A percentile compares a stretch with the other conserved stretches of the same genome.
Conservation (phyloP, 345 rosid genomes). For the Zanthoxylum bungeanum region DNA sequence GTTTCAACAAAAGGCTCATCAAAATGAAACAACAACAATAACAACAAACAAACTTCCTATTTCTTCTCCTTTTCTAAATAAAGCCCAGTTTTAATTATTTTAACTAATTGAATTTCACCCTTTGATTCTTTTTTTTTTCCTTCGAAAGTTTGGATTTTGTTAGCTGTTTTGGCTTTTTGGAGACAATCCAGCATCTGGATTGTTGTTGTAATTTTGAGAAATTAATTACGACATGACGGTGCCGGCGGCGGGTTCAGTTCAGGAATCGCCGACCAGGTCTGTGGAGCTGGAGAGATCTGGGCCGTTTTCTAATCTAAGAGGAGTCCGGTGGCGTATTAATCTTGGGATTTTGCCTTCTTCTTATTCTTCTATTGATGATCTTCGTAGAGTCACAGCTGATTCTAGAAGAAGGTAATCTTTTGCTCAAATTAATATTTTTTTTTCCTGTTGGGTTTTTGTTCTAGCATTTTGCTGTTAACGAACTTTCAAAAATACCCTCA, state of each 20-base stretch:
- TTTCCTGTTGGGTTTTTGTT: background rate
- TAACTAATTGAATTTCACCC: background rate
- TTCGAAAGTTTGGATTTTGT: background rate
- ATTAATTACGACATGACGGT: background rate
- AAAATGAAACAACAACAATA: background rate
- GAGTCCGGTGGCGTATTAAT: conserved; percentile 86
- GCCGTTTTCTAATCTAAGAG: conserved; percentile 52
- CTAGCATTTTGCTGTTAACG: background rate
- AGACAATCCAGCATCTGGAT: background rate
- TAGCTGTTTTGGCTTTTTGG: background rate
- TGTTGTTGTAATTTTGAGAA: background rate
- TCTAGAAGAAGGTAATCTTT: conserved; percentile 71
- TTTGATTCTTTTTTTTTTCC: background rate
- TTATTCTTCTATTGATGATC: conserved; percentile 64
- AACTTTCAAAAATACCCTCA: background rate
- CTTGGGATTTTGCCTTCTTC: conserved; percentile 71
- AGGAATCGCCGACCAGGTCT: conserved; percentile 10
- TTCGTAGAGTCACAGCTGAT: conserved; percentile 83
- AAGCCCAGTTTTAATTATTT: background rate
- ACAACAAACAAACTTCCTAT: conserved; percentile 8
- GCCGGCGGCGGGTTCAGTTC: background rate
- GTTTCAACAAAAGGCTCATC: too few species aligned
- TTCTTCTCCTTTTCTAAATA: background rate
- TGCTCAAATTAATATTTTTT: background rate
- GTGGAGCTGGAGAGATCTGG: conserved; percentile 11